Evolutionary conservation across 371 early-diverging fungal genomes (phyloP).

Genomic region (Mortierella sp.): DNA sequence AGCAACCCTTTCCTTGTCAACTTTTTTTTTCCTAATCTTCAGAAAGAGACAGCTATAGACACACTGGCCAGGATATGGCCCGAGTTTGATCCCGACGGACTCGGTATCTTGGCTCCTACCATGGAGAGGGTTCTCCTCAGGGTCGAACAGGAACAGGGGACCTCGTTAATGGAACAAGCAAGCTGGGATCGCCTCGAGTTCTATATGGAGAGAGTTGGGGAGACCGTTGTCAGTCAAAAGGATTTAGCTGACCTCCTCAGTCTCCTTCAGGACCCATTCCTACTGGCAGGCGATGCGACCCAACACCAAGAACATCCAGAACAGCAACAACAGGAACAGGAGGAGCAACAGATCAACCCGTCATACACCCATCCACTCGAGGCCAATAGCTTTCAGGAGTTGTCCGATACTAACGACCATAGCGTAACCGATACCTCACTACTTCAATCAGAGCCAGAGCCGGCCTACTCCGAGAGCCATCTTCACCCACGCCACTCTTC

Average conservation of each 20-base stretch:
- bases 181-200: slow-evolving; percentile 36
- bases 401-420: not conserved
- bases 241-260: slow-evolving; percentile 40
- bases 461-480: slow-evolving; percentile 2
- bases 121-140: slow-evolving; percentile 44
- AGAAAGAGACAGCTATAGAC: slow-evolving; percentile 25
- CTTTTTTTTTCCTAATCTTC: not conserved
- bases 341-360: not conserved
- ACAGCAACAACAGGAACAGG: slow-evolving; percentile 1
- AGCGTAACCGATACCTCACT: not conserved
- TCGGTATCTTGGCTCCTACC: slow-evolving; percentile 35
- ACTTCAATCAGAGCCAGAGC: slow-evolving; percentile 2
- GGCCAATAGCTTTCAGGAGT: not conserved
- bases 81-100: slow-evolving; percentile 39
- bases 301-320: slow-evolving; percentile 12
- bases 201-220: slow-evolving; percentile 21
- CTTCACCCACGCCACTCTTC: slow-evolving; percentile 29
- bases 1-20: not conserved
- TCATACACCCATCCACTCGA: slow-evolving; percentile 1
- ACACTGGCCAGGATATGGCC: slow-evolving; percentile 48
- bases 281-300: slow-evolving; percentile 3
- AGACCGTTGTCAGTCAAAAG: slow-evolving; percentile 38
- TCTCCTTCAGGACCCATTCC: slow-evolving; percentile 22
- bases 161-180: slow-evolving; percentile 16
- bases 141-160: slow-evolving; percentile 43